Conservation (phyloP, 1,284 basidiomycete genomes). For the Marasmius fiardii region DNA sequence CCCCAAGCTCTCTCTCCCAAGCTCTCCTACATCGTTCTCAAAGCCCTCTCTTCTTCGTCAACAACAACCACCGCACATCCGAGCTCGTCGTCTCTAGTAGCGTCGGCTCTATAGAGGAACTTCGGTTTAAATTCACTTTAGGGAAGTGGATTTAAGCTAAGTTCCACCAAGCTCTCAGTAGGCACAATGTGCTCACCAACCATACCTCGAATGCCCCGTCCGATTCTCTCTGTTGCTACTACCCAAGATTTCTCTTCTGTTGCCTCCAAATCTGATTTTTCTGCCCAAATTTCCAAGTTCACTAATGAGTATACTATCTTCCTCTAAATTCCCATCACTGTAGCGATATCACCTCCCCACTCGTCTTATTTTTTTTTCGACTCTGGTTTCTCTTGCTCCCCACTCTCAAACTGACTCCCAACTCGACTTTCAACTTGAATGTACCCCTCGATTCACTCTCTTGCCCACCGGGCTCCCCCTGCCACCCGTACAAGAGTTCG, state of each 20-base stretch:
- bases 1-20: neutral
- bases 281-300: neutral
- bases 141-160: neutral
- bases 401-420: slow-evolving; percentile 15
- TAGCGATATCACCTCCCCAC: slow-evolving; percentile 2
- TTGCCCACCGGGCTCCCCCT: slow-evolving; percentile 66
- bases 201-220: slow-evolving; percentile 23
- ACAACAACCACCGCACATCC: neutral
- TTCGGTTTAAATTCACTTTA: neutral
- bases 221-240: slow-evolving; percentile 16
- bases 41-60: neutral
- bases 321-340: slow-evolving; percentile 25
- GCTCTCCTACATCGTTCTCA: neutral
- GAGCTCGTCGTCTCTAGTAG: neutral
- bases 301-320: slow-evolving; percentile 31
- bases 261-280: slow-evolving; percentile 17
- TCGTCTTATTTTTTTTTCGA: slow-evolving; percentile 20
- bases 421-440: slow-evolving; percentile 33
- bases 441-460: slow-evolving; percentile 57
- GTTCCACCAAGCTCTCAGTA: slow-evolving; percentile 4
- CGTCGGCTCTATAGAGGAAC: neutral
- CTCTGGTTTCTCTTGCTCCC: slow-evolving; percentile 17
- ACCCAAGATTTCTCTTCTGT: slow-evolving; percentile 14
- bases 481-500: slow-evolving; percentile 61
- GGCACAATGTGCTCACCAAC: slow-evolving; percentile 35